A percentile compares a stretch with the other conserved stretches of the same genome.
Conservation (phyloP, 208 protist species). For the Trypanosoma scelopori region DNA sequence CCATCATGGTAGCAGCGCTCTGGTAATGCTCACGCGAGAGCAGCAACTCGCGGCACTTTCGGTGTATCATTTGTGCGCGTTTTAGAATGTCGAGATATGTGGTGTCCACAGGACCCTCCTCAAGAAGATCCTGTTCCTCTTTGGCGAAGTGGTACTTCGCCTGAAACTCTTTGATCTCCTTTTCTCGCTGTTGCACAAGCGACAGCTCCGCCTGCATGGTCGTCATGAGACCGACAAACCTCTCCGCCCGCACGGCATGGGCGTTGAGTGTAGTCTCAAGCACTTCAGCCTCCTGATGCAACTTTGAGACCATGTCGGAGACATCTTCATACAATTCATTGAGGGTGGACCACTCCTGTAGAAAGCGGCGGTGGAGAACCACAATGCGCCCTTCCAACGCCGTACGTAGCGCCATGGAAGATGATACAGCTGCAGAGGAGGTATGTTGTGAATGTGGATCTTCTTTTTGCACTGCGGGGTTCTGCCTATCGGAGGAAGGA, state of each 20-base stretch:
- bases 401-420: constrained; percentile 41
- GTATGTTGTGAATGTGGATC: neutral
- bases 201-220: constrained; percentile 43
- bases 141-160: constrained; percentile 62
- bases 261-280: constrained; percentile 29
- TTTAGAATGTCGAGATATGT: constrained; percentile 73
- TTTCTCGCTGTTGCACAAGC: constrained; percentile 52
- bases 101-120: constrained; percentile 55
- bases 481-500: constrained; percentile 16
- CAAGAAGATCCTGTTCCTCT: constrained; percentile 60
- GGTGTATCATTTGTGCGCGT: constrained; percentile 58
- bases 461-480: neutral
- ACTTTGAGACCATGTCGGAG: constrained; percentile 40
- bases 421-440: constrained; percentile 1
- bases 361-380: constrained; percentile 57
- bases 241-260: constrained; percentile 25
- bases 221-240: constrained; percentile 35
- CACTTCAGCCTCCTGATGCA: constrained; percentile 46
- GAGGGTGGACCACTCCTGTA: constrained; percentile 54
- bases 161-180: constrained; percentile 63
- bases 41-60: constrained; percentile 58
- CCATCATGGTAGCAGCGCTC: constrained; percentile 57
- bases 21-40: constrained; percentile 61
- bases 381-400: constrained; percentile 61
- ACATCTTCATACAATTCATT: constrained; percentile 58